Percentiles rank a stretch among this genome's conserved stretches.
Evolutionary conservation across 1,284 basidiomycete genomes (phyloP).

Genomic region (Malassezia yamatoensis): DNA sequence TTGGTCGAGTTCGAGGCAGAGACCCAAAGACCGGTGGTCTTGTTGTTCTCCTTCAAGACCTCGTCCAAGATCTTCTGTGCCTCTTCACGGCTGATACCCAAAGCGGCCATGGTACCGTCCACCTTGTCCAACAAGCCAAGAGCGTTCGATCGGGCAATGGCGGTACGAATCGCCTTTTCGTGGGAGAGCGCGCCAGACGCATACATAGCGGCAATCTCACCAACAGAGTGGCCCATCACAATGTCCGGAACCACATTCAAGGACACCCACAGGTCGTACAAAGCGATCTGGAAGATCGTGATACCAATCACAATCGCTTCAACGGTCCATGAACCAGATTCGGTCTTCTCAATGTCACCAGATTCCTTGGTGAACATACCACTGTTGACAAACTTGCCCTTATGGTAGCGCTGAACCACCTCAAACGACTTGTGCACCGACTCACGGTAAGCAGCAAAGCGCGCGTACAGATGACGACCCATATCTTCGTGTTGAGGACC

Average conservation of each 20-base stretch:
- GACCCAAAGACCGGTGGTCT: constrained; percentile 11
- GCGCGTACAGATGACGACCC: constrained; percentile 19
- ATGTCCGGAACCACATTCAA: constrained; percentile 14
- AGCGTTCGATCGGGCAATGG: constrained; percentile 17
- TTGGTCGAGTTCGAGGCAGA: constrained; percentile 16
- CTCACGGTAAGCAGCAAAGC: constrained; percentile 19
- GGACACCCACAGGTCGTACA: constrained; percentile 18
- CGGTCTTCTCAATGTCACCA: constrained; percentile 7
- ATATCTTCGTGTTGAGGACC: constrained; percentile 24
- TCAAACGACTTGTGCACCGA: constrained; percentile 15
- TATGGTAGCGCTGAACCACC: constrained; percentile 3
- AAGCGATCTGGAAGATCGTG: constrained; percentile 20
- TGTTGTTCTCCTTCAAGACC: constrained; percentile 4
- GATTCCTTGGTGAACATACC: constrained; percentile 18
- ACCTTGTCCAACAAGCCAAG: constrained; percentile 12
- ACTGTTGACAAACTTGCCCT: constrained; percentile 12
- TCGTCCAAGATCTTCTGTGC: constrained; percentile 14
- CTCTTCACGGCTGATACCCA: constrained; percentile 12
- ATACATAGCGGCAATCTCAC: constrained; percentile 21
- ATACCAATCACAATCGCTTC: constrained; percentile 17
- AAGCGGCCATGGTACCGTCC: constrained; percentile 17
- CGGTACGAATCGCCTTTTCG: constrained; percentile 16
- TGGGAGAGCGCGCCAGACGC: constrained; percentile 16
- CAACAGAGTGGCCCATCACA: constrained; percentile 19
- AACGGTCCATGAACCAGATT: constrained; percentile 17